Base-by-base conservation (phyloP, 78 protist species). In the slime mould (Dictyostelium discoideum) region DNA sequence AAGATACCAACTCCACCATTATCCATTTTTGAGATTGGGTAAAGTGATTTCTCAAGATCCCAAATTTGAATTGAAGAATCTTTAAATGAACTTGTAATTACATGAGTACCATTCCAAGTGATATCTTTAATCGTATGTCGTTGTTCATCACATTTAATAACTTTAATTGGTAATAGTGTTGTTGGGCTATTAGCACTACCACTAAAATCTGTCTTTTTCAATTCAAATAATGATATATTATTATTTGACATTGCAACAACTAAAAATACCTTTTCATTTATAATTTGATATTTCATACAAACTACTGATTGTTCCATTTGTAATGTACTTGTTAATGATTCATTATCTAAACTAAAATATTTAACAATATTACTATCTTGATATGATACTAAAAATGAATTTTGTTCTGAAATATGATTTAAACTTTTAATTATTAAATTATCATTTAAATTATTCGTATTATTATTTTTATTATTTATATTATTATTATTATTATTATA, bases 221-320 rank as follows among this genome's bases (percentile, higher is more conserved):
- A 73, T 18, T 69, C 85, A 77, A 37, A 77, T 6, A 86, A 22
- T 50, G 84, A 85, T 16, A 69, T 69, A n/a, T 5, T 5, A 63
- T 44, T 69, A 69, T 85, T 42, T 11, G 11, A 18, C 44, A 78
- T 37, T 72, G 81, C 67, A 5, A 60, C 67, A 18, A 83, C 87
- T 50, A 90, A 54, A 83, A 82, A 90, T n/a, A 76, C n/a, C 29
- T 82, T 90, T 46, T 90, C 67, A 39, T 85, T 42, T 40, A 85
- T 69, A 40, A 44, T 37, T 40, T 63, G 85, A 26, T 80, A 26
- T 20, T 46, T 85, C 77, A 86, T 60, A 37, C 13, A 22, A 40
- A 67, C n/a, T 6, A 46, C 57, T 63, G 74, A 57, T 46, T 24
- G 60, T 11, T 48, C 54, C 26, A 80, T 37, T 65, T 40, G 32